Evolutionary conservation across 1,284 basidiomycete genomes (phyloP), one percentile per base, ranked within the genome.

Genomic region (Melampsora larici-populina): DNA sequence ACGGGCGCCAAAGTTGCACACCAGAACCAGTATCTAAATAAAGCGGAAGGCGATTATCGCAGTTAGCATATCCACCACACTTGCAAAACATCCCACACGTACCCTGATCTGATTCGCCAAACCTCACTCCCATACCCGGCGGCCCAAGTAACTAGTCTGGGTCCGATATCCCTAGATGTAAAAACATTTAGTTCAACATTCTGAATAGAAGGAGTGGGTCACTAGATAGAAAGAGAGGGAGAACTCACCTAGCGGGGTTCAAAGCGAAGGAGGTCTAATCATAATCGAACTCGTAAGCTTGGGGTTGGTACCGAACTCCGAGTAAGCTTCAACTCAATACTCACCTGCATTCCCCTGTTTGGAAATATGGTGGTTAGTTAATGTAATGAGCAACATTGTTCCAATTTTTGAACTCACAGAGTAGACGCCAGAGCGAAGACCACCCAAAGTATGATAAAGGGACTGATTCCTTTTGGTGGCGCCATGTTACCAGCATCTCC

Each of bases 321-420:
- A 55, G 5, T 60, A 33, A 36, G 31, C 4, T 15, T 36, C 13
- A 7, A 49, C 7, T 49, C 24, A 21, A 31, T 29, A 58, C 48
- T 51, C n/a, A 74, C 72, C 63, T 74, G 72, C 72, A 74, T 74
- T 36, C 72, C 72, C 64, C 63, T 64, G 18, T 36, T 29, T 21
- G 21, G 8, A n/a, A 7, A 60, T 5, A 60, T 21, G 29, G n/a
- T 24, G 11, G 29, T 60, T 60, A 60, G n/a, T 60, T 24, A 9
- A n/a, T n/a, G n/a, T 9, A 60, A n/a, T 8, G n/a, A 8, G 21
- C 17, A 8, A 60, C 55, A 8, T 11, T n/a, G n/a, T 2, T 29
- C 55, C 8, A 64, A 64, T 29, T 7, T 21, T 29, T 13, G 33
- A 36, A 33, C 63, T 29, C 33, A 64, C 63, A 74, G 55, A 29